Conservation (phyloP, 208 protist species). For the Crithidia thermophila region DNA sequence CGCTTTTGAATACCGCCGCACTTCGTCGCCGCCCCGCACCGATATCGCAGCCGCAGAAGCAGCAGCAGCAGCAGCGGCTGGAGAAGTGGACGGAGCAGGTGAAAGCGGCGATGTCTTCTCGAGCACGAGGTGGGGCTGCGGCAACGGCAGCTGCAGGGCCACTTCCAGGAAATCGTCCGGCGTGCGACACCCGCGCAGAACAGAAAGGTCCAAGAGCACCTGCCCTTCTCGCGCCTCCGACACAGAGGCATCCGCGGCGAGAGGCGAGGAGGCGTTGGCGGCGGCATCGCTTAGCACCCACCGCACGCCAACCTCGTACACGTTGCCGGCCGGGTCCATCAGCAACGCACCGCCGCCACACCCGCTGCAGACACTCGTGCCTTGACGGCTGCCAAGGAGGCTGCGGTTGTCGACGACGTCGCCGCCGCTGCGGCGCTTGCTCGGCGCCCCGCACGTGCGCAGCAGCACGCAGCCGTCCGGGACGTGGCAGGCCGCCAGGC, state of each 20-base stretch:
- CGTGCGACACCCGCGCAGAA: conserved; percentile 33
- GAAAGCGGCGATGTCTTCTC: too few species aligned
- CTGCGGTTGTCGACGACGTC: background rate
- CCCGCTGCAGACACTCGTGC: background rate
- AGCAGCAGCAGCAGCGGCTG: background rate
- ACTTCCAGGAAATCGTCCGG: conserved; percentile 50
- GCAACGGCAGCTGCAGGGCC: conserved; percentile 40
- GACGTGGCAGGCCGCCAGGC: conserved; percentile 67
- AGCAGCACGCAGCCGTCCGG: conserved; percentile 61
- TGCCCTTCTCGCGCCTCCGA: background rate
- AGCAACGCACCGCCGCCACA: conserved; percentile 16
- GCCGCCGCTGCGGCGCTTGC: background rate
- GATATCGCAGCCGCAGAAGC: background rate
- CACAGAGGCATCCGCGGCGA: background rate
- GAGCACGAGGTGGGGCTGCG: conserved; percentile 13
- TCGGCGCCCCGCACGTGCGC: conserved; percentile 16
- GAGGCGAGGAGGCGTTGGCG: background rate
- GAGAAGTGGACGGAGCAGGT: too few species aligned
- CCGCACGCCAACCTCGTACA: conserved; percentile 8
- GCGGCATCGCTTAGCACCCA: background rate
- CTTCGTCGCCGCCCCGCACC: conserved; percentile 22
- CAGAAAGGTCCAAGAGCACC: conserved; percentile 3
- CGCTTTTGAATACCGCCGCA: conserved; percentile 35
- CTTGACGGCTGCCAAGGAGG: background rate
- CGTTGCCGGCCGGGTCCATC: conserved; percentile 24